Base-by-base conservation (phyloP, 768 basidiomycete genomes). In the Lyophyllum decastes region DNA sequence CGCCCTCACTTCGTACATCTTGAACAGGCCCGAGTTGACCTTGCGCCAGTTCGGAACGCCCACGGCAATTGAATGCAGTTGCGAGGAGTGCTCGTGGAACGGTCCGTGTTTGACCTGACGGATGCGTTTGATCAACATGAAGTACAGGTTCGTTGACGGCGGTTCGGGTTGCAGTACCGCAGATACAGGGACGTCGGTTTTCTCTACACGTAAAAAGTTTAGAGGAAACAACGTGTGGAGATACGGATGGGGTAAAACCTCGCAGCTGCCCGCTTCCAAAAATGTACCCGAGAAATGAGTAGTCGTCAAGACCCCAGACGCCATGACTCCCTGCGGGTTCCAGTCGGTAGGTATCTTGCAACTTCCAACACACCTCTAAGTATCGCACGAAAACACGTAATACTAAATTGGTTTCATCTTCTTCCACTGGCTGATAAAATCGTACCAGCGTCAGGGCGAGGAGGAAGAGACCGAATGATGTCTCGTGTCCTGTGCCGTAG, bases 311-410 rank as follows among this genome's bases (percentile, higher is more conserved):
- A 1, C 95, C 97, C 97, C 96, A 99, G 0, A 98, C 96, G 4
- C 97, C 97, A 68, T 98, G 95, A 61, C 92, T 95, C 8, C 97
- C 97, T 2, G 97, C 97, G 5, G 95, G 95, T 72, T 98, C 96
- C 10, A 99, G 85, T 49, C 80, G 85, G 70, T 98, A 99, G 30
- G 84, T 82, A 61, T 94, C 91, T 69, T 98, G 95, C 16, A 98
- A 78, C 55, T 81, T 82, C 85, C 92, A 95, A 60, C 89, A 91
- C 33, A 98, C 79, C 33, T 80, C 79, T 43, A 95, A 74, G 69
- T 99, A 99, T 44, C 89, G 84, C 25, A 82, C 68, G 63, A 92
- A 93, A 12, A 94, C 76, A n/a, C 63, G 67, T n/a, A 90, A 71
- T 8, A 82, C 81, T 11, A 83, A 66, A 22, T 74, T 74, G 7